phyloP scores from a whole-genome alignment of 1,139 yeast species.

The Candida sanyaensis region DNA sequence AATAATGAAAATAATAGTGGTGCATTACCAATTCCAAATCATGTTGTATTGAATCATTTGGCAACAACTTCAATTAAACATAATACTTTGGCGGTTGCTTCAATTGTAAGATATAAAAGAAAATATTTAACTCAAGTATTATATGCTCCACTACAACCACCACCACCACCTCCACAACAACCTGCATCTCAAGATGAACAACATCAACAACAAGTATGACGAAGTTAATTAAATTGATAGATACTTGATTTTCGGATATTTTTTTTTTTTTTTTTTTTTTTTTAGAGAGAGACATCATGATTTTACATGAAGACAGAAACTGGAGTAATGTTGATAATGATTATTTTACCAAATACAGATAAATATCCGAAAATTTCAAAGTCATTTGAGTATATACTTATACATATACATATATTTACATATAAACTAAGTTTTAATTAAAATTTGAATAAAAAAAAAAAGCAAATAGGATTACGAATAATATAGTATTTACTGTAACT shows the following conservation, averaged over 20 bases:
- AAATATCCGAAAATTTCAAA: too few relatives aligned
- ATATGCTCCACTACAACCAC: constrained; percentile 48
- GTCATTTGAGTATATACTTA: too few relatives aligned
- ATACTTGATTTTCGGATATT: neutral
- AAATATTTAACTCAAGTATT: constrained; percentile 52
- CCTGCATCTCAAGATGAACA: neutral
- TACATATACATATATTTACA: too few relatives aligned
- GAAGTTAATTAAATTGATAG: neutral
- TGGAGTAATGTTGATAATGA: too few relatives aligned
- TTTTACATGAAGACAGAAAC: too few relatives aligned
- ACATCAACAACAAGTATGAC: constrained; percentile 4
- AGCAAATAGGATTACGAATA: too few relatives aligned
- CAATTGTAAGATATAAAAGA: constrained; percentile 48
- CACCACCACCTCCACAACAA: constrained; percentile 17
- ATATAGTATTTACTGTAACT: too few relatives aligned
- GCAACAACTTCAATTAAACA: constrained; percentile 53
- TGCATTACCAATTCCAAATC: constrained; percentile 52
- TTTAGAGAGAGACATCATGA: too few relatives aligned
- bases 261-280: too few relatives aligned
- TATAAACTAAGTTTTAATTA: too few relatives aligned
- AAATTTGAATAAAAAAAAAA: too few relatives aligned
- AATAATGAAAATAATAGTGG: constrained; percentile 51
- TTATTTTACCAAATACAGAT: too few relatives aligned
- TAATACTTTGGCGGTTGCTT: constrained; percentile 51
- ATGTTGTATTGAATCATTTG: constrained; percentile 46